Conservation (phyloP, 2,329 filamentous ascomycete species). For the Cladosporium sp. region DNA sequence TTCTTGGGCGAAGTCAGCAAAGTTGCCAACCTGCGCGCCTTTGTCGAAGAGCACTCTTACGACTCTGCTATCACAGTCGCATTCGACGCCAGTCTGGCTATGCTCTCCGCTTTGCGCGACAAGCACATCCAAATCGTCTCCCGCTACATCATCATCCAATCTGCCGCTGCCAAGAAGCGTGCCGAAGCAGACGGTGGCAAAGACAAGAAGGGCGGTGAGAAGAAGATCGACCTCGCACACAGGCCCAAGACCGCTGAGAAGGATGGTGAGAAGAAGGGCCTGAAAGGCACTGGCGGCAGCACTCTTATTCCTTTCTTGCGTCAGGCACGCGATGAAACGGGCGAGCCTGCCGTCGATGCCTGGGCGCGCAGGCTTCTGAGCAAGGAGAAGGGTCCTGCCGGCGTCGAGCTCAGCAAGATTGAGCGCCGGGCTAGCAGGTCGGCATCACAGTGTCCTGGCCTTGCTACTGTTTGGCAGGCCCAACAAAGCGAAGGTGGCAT, state of each 20-base stretch:
- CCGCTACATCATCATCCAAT: conserved; percentile 86
- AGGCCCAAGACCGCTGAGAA: conserved; percentile 11
- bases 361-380: conserved; percentile 59
- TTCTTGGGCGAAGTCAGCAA: conserved; percentile 77
- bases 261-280: conserved; percentile 46
- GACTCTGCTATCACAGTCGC: conserved; percentile 69
- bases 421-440: conserved; percentile 5
- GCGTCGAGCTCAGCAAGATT: conserved; percentile 8
- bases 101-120: conserved; percentile 74
- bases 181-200: conserved; percentile 41
- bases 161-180: conserved; percentile 52
- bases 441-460: conserved; percentile 5
- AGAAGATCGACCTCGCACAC: conserved; percentile 55
- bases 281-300: conserved; percentile 89
- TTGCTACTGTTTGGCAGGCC: conserved; percentile 7
- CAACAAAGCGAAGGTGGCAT: conserved; percentile 11
- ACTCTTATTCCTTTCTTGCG: conserved; percentile 93
- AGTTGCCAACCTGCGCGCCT: conserved; percentile 83
- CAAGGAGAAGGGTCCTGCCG: conserved; percentile 42
- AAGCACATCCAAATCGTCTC: conserved; percentile 96
- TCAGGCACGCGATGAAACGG: conserved; percentile 93
- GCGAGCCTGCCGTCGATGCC: conserved; percentile 75
- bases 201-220: conserved; percentile 32
- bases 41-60: conserved; percentile 60
- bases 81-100: conserved; percentile 84